Percentiles rank a stretch among this genome's conserved stretches.
These are phyloP conservation scores for Aphanomyces stellatus DNA, from an alignment of 352 stramenopile species.

Conservation along the genomic window DNA sequence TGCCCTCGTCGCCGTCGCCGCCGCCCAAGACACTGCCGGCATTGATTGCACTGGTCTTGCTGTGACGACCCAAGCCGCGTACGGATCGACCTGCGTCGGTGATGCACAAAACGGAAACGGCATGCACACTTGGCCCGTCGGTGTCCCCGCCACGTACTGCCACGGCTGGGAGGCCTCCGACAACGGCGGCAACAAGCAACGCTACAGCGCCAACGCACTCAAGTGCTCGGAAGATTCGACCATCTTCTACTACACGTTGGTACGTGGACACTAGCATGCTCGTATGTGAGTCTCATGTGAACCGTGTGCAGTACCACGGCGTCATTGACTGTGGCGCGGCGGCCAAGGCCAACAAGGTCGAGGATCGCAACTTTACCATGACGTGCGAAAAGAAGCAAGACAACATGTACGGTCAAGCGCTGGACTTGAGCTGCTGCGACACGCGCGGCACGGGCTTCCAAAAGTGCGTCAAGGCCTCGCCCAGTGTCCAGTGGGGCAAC, in stretches of 20 bases:
- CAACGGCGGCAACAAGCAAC: conserved; percentile 4
- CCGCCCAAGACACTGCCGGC: background rate
- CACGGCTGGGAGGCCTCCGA: conserved; percentile 16
- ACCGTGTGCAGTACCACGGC: background rate
- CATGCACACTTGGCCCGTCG: conserved; percentile 9
- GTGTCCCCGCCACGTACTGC: conserved; percentile 10
- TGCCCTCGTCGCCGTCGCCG: background rate
- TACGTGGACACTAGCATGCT: background rate
- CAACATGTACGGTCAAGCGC: background rate
- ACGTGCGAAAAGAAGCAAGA: background rate
- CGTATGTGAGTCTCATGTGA: background rate
- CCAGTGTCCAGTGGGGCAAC: background rate
- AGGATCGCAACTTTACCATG: conserved; percentile 12
- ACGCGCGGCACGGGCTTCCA: background rate
- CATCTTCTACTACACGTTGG: conserved; percentile 16
- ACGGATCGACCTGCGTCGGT: conserved; percentile 1
- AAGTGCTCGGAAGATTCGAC: background rate
- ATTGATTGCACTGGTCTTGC: background rate
- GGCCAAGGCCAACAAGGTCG: background rate
- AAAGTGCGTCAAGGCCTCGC: background rate
- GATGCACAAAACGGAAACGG: background rate
- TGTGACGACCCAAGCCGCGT: conserved; percentile 12
- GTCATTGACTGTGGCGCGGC: conserved; percentile 9
- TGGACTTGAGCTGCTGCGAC: conserved; percentile 18
- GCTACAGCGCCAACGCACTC: conserved; percentile 4